Evolutionary conservation across 164 flowering plant species (phyloP), one percentile per base, ranked within the genome.

Genomic region (Magnolia officinalis): DNA sequence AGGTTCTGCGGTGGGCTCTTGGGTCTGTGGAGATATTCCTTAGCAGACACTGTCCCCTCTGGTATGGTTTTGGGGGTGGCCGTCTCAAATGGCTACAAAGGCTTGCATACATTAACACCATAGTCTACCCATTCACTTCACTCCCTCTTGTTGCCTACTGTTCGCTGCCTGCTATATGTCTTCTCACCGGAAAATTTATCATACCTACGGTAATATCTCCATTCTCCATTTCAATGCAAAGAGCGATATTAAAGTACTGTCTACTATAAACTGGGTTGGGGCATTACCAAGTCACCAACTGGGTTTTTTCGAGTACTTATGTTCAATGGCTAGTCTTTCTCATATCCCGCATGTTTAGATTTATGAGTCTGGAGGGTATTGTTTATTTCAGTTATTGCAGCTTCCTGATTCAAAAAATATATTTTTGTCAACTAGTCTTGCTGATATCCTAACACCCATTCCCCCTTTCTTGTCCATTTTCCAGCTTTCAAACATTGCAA

Each of bases 1-100:
- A 95, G 77, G 99, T 95, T 71, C 93, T 95, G 18, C 88, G 98
- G 10, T 95, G 99, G 99, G 99, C 99, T 19, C 92, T 95, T 66
- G 99, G 99, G 18, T 93, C 99, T 6, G 95, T 95, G 11, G 99
- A 95, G 73, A 95, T 95, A 49, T 94, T 96, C 84, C 83, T 96
- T 69, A 96, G 99, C 79, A 86, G 99, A 76, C 99, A 96, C 55
- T 94, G 99, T 73, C 99, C 99, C 19, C 89, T 96, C 23, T 96
- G 99, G 99, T 96, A 94, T 80, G 99, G 99, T 2, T 90, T 77
- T 69, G 94, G 96, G 50, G 99, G 89, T 23, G 99, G 99, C 67
- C 96, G 99, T 70, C 98, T 96, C 72, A 91, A 89, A 81, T 90
- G 84, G 94, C 95, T 96, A 18, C 98, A 96, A 81, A 90, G 99